Evolutionary conservation across 768 basidiomycete species (phyloP).

Genomic region (Suillus bovinus): DNA sequence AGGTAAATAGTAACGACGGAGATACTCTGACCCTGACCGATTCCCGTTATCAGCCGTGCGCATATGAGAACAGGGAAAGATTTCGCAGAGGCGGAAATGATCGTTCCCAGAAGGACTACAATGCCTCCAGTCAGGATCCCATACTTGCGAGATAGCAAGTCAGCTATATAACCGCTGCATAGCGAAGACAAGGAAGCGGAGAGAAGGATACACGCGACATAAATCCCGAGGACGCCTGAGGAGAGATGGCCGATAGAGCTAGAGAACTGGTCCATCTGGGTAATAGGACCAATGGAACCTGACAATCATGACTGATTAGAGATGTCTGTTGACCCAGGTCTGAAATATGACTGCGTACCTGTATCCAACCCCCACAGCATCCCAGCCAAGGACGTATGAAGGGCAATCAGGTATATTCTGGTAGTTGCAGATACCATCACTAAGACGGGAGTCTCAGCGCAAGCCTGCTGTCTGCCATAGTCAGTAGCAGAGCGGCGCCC

Average conservation of each 20-base stretch:
- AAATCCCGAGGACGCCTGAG: slow-evolving; percentile 41
- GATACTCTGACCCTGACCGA: slow-evolving; percentile 48
- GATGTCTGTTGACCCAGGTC: not conserved
- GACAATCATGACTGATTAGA: not conserved
- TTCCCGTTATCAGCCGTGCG: slow-evolving; percentile 46
- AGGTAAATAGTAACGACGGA: slow-evolving; percentile 42
- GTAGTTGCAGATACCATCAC: slow-evolving; percentile 18
- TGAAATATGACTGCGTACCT: slow-evolving; percentile 14
- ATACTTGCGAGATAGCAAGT: slow-evolving; percentile 46
- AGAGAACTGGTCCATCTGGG: slow-evolving; percentile 47
- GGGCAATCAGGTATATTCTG: slow-evolving; percentile 28
- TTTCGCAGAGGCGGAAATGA: slow-evolving; percentile 38
- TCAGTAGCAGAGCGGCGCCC: not conserved
- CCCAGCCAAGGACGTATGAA: slow-evolving; percentile 27
- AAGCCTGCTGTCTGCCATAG: not conserved
- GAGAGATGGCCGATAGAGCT: slow-evolving; percentile 37
- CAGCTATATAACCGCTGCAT: slow-evolving; percentile 43
- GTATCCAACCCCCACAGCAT: slow-evolving; percentile 35
- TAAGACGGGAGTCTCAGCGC: not conserved
- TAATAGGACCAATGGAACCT: slow-evolving; percentile 45
- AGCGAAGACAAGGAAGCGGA: slow-evolving; percentile 42
- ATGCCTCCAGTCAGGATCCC: slow-evolving; percentile 44
- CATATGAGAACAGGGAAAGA: slow-evolving; percentile 40
- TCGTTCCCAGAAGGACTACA: slow-evolving; percentile 43
- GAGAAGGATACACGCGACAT: slow-evolving; percentile 44